Base-by-base conservation (phyloP, 2,329 filamentous ascomycete genomes). In the Lanzia echinophila region DNA sequence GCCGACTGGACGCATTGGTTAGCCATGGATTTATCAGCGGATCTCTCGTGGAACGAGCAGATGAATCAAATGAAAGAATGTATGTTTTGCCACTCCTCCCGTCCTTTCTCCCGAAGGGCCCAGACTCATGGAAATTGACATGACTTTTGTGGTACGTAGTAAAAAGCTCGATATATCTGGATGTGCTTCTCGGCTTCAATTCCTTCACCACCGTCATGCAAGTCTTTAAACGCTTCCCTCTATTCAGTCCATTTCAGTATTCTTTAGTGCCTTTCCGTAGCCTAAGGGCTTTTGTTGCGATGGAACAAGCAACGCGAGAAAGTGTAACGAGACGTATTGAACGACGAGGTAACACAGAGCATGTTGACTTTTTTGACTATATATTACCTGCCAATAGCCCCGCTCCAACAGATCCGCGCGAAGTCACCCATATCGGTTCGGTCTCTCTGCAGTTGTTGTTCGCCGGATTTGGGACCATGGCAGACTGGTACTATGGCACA, bases 61-160 rank as follows among this genome's bases (percentile, higher is more conserved):
- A 48, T 52, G 51, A 39, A 49, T 11, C 24, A 52, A 15, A 49
- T 54, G 51, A 52, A 45, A 49, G 51, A 54, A 17, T 15, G 46
- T 53, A 53, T 53, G 46, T 46, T 13, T 36, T 15, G 31, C 33
- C 44, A 2, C n/a, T 20, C 13, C 11, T 13, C 20, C 3, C 15
- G 2, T 47, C 24, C 28, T 6, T 20, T 12, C 15, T 33, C 28
- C 17, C 31, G 20, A 28, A 15, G 33, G 33, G 5, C 20, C 3
- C 10, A 34, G 24, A 28, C 4, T 8, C 24, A 4, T 28, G 8
- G 4, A 28, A 4, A 8, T 28, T 28, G 24, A 28, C 8, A 28
- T 28, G 24, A 28, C 8, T 28, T 28, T 8, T 28, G 24, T 48
- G 3, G n/a, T 6, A 17, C 6, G 6, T 2, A 48, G 46, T 17